Evolutionary conservation across 2,329 filamentous ascomycete genomes (phyloP), one percentile per base, ranked within the genome.

Genomic region (Diaporthe sp.): DNA sequence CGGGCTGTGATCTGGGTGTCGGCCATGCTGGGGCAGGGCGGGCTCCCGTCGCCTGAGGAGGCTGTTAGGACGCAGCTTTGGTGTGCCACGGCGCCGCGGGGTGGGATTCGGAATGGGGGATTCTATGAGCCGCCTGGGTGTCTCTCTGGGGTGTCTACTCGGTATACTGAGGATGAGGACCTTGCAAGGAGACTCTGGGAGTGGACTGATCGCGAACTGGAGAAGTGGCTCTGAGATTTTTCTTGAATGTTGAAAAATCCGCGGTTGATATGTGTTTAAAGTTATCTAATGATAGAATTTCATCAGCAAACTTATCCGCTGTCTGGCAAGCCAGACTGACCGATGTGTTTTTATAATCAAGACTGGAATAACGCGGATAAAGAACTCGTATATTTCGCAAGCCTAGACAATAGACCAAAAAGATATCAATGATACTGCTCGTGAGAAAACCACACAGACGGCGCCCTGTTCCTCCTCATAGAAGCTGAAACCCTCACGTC

Each of bases 331-430:
- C 10, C 37, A 12, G 37, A 0, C 1, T 39, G 37, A 13, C 3
- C 12, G 0, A 4, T 4, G 0, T 39, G 1, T 13, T 39, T 12
- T 1, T 39, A 39, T 12, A 39, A 39, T 5, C 3, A 39, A 39
- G 10, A 0, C 37, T 0, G 37, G 3, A 39, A 13, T 0, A 39
- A 0, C 3, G 37, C 1, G 37, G 12, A 39, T 39, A 13, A 12
- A 39, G 1, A 39, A 39, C 12, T 39, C 37, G 37, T 39, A 39
- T 39, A 39, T 1, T 39, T 39, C 3, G 2, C 3, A 39, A 39
- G 37, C 10, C 10, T 12, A 39, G 37, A 13, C 10, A 39, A 39
- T 13, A 39, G 37, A 39, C 1, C 0, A 1, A 39, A 39, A 39
- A 0, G 37, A 39, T 1, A 13, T 39, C 37, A 39, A 39, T 58